Evolutionary conservation across 2,329 filamentous ascomycete species (phyloP).

Genomic region (Ophiostoma ips): DNA sequence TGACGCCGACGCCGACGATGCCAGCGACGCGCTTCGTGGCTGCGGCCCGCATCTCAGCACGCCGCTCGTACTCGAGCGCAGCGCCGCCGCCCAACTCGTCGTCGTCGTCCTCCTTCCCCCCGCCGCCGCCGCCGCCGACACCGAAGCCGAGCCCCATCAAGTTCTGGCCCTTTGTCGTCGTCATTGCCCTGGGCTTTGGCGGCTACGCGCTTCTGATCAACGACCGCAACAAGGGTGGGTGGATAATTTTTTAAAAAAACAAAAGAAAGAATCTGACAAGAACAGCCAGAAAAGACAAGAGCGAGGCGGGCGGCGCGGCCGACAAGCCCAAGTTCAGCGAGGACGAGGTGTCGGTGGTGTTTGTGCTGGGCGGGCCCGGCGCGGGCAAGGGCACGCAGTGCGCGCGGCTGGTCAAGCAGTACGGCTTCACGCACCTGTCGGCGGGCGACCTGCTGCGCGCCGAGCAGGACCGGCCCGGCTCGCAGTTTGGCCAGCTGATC

Average conservation of each 20-base stretch:
- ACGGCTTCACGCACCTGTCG: conserved; percentile 84
- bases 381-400: conserved; percentile 97
- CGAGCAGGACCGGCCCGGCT: conserved; percentile 77
- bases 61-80: conserved; percentile 5
- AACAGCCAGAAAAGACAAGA: neutral
- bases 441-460: conserved; percentile 88
- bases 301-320: neutral
- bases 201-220: conserved; percentile 39
- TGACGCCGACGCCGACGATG: neutral
- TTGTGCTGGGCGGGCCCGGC: conserved; percentile 90
- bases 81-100: no score
- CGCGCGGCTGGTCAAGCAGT: conserved; percentile 70
- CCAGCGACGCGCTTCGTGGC: neutral
- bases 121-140: conserved; percentile 10
- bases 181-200: conserved; percentile 33
- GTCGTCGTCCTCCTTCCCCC: neutral
- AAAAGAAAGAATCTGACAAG: neutral
- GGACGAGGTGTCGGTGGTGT: conserved; percentile 75
- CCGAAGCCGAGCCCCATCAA: conserved; percentile 26
- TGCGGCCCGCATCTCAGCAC: neutral
- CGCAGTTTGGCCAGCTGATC: conserved; percentile 86
- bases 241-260: no score
- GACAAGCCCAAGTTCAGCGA: conserved; percentile 44
- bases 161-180: conserved; percentile 43
- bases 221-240: conserved; percentile 19